Evolutionary conservation across 1,139 yeast species (phyloP), one percentile per base, ranked within the genome.

Genomic region (Lizanozyma gosingica): DNA sequence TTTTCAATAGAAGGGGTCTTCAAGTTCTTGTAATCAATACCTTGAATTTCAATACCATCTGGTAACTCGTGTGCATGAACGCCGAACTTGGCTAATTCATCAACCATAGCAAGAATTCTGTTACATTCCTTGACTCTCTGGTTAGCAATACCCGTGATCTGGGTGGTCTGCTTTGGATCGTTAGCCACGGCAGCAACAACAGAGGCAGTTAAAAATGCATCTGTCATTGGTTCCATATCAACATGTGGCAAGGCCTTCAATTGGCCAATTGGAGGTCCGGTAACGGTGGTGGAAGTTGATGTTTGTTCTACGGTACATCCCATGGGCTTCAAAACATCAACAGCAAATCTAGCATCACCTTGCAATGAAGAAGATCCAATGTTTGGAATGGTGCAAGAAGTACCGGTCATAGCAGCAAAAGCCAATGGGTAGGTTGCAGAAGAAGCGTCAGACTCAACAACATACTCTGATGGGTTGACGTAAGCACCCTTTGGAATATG

Each of bases 181-280:
- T 67, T 62, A 3, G 97, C 95, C 35, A 86, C 76, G 15, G 98
- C 97, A 35, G 98, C 98, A 18, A 88, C 94, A 15, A 94, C 97
- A 38, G 95, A 78, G 1, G 98, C 98, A 16, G 98, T 92, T 56
- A 92, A 72, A 59, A 92, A 92, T 0, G 98, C 98, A 63, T 92
- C 99, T 0, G 99, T 92, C 98, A 92, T 92, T 42, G 98, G 98
- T 62, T 92, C 98, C 98, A 92, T 94, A 59, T 94, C 97, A 43
- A 92, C 83, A 47, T 71, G 76, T 14, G 78, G 67, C 47, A 92
- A 67, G 11, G 95, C 87, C 52, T 71, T 75, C 49, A 92, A 71
- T 3, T 63, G 51, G 14, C 94, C 94, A 35, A 65, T 62, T 27
- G 83, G 71, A 8, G 97, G 96, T 35, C 97, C 98, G 37, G 83